Base-by-base conservation (phyloP, 202 grass and related monocot species). In the Setaria italica region DNA sequence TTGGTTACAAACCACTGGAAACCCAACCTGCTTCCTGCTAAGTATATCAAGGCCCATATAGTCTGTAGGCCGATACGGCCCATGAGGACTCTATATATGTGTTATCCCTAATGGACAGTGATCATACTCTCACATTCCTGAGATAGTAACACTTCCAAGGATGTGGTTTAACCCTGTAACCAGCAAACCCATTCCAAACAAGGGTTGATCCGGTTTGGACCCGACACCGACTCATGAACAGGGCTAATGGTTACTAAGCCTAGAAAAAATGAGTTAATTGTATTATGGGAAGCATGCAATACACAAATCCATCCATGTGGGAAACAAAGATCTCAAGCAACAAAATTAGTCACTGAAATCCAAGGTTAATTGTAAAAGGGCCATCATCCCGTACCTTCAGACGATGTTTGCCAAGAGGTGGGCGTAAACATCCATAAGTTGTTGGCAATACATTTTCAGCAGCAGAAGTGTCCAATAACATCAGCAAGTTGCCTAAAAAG, bases 361-460 rank as follows among this genome's bases (percentile, higher is more conserved):
- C 80, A 86, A 43, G n/a, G 46, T 48, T 70, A 67, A 75, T 42
- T 51, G 48, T 67, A 67, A 67, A 87, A 75, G 34, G 34, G 43
- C 30, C 48, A 85, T 82, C 12, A 74, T 74, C 76, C 41, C 33
- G 66, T 87, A 99, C 97, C 92, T 99, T 99, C 79, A 99, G 78
- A 56, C 94, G 88, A 76, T 97, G 92, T 73, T 94, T 99, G 53
- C 94, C 94, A 48, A 99, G 91, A 66, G 97, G 97, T 71, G 97
- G 94, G 39, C 86, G 78, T 34, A 97, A 82, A 43, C 20, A 94
- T 66, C 97, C 97, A 30, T 97, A 99, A 43, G 97, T 94, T 21
- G 94, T 99, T 76, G 87, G 92, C 82, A 99, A 91, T 13, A 74
- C 60, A 77, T 73, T 89, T 87, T 89, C 94, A 85, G 89, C 65